Percentiles rank a stretch among this genome's conserved stretches.
These are phyloP conservation scores for Mortierella sp. DNA, from an alignment of 371 early-diverging fungal genomes.

Conservation along the genomic window DNA sequence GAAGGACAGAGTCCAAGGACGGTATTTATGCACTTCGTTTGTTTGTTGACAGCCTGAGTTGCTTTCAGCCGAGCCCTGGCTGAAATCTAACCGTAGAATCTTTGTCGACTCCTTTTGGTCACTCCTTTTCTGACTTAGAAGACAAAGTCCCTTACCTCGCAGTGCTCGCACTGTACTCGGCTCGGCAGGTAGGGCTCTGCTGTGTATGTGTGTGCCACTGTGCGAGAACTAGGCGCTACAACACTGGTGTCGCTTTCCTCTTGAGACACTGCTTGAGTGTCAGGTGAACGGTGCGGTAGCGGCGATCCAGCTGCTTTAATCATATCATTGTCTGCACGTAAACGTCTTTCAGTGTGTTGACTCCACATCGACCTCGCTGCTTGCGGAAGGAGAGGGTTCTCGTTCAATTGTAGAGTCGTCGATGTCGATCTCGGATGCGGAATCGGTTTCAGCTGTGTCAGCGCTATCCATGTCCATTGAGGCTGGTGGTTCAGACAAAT, in stretches of 20 bases:
- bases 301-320: not conserved
- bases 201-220: too few species aligned
- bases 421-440: constrained; percentile 7
- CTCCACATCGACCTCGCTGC: constrained; percentile 5
- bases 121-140: too few species aligned
- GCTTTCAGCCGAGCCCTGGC: not conserved
- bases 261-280: too few species aligned
- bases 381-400: not conserved
- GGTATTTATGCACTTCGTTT: not conserved
- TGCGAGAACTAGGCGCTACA: too few species aligned
- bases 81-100: not conserved
- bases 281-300: not conserved
- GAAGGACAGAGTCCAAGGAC: not conserved
- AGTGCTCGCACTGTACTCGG: too few species aligned
- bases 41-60: constrained; percentile 1
- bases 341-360: not conserved
- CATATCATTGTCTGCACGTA: not conserved
- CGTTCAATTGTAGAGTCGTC: constrained; percentile 1
- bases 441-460: not conserved
- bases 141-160: too few species aligned
- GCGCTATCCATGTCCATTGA: constrained; percentile 1
- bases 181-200: too few species aligned
- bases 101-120: too few species aligned
- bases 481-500: too few species aligned
- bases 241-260: too few species aligned